Base-by-base conservation (phyloP, 768 basidiomycete species). In the Lentinula sp. region DNA sequence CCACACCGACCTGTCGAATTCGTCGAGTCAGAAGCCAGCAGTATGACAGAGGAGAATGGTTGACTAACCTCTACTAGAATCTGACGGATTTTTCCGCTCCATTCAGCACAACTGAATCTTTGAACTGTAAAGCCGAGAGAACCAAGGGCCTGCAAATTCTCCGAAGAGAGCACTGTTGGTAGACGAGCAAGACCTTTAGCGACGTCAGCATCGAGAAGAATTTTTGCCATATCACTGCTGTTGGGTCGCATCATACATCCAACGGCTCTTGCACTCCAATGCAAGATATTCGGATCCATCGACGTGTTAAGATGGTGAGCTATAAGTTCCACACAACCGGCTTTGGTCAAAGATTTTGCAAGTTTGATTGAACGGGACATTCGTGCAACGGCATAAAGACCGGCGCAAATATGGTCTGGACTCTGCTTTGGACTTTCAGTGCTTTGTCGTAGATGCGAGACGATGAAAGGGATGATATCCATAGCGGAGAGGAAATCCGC, bases 241-340 rank as follows among this genome's bases (percentile, higher is more conserved):
- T 70, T 70, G 2, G 69, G 70, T 8, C 70, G 63, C 69, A 70
- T 69, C 49, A 70, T 6, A 57, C 69, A 70, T 40, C 69, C 70
- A 2, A 69, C 60, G 3, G 68, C 67, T 28, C 69, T 61, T 31
- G 69, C 65, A 42, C 52, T 51, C 65, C 65, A 70, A 21, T 65
- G 60, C 28, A 71, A 53, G 5, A 70, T 64, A 31, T 57, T 63
- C 9, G 66, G 63, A 21, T 70, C 66, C 23, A 58, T 60, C 10
- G 67, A 64, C 10, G 62, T 64, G 28, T 49, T 32, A 3, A 70
- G 57, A 42, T 63, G 62, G 54, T 68, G 64, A 10, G 66, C 59
- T 13, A 70, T 37, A 37, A 68, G 58, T 10, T 57, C 62, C 11
- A 67, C 55, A 42, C 66, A 63, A n/a, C 68, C 68, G 9, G 67